Evolutionary conservation across 805 yeast species (phyloP).

Genomic region (Cyberlindnera mrakii): DNA sequence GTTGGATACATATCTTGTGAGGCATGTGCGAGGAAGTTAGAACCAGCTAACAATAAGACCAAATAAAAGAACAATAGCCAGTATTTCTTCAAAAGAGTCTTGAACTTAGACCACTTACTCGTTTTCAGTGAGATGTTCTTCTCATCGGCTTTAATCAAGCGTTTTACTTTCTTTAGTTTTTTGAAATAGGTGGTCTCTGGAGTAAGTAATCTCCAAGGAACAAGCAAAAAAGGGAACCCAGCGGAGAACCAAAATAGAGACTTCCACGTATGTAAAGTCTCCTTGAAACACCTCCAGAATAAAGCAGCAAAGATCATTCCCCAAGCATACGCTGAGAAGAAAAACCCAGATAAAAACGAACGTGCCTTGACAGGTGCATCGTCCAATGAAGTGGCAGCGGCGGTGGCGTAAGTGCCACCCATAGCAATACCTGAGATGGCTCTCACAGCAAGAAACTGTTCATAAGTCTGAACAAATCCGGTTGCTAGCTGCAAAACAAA

Average conservation of each 20-base stretch:
- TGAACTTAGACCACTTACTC: conserved; percentile 6
- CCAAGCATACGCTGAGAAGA: conserved; percentile 53
- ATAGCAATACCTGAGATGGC: conserved; percentile 53
- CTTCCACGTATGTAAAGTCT: conserved; percentile 53
- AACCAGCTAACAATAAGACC: conserved; percentile 61
- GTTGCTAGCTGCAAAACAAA: conserved; percentile 54
- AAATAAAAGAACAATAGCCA: conserved; percentile 58
- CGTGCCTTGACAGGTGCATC: conserved; percentile 59
- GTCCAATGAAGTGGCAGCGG: conserved; percentile 45
- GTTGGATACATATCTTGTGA: conserved; percentile 73
- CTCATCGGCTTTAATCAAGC: conserved; percentile 21
- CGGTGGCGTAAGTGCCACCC: conserved; percentile 45
- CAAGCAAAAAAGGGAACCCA: conserved; percentile 52
- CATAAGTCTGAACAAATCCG: conserved; percentile 50
- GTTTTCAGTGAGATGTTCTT: conserved; percentile 7
- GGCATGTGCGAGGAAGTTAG: conserved; percentile 68
- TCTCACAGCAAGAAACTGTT: conserved; percentile 56
- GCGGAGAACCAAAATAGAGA: conserved; percentile 69
- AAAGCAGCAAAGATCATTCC: conserved; percentile 61
- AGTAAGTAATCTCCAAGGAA: conserved; percentile 47
- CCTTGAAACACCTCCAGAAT: conserved; percentile 55
- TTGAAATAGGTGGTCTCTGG: conserved; percentile 57
- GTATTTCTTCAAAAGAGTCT: conserved; percentile 30
- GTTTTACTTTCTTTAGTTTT: conserved; percentile 25
- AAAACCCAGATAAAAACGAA: conserved; percentile 58